Conservation (phyloP, 805 yeast genomes). For the Candida chauliodis region DNA sequence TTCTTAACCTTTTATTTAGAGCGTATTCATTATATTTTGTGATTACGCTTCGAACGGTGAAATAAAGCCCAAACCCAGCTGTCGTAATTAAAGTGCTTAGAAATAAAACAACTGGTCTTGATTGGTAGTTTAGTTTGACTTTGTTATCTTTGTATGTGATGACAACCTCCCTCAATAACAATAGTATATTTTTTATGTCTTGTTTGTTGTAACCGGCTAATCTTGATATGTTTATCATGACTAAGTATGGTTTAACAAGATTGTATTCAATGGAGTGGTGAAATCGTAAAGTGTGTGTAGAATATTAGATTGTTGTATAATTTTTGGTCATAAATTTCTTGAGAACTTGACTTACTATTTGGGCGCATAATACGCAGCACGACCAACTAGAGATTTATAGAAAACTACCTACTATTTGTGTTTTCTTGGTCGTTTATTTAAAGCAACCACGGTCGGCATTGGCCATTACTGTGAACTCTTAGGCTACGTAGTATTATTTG, state of each 20-base stretch:
- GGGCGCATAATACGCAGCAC: too few relatives aligned
- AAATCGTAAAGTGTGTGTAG: background rate
- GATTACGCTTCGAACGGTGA: conserved; percentile 26
- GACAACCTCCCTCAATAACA: conserved; percentile 34
- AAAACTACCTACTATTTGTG: too few relatives aligned
- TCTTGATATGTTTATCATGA: conserved; percentile 34
- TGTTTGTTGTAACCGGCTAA: conserved; percentile 28
- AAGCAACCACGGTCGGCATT: too few relatives aligned
- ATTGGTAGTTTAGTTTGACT: conserved; percentile 37
- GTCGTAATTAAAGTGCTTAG: conserved; percentile 38
- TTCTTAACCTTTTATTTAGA: conserved; percentile 19
- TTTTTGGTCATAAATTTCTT: background rate
- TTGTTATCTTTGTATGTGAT: conserved; percentile 32
- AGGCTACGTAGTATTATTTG: too few relatives aligned
- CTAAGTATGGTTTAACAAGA: background rate
- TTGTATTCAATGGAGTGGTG: background rate
- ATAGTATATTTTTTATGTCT: conserved; percentile 31
- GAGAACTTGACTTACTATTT: too few relatives aligned
- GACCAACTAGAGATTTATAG: too few relatives aligned
- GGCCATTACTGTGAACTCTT: too few relatives aligned
- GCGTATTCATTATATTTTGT: conserved; percentile 28
- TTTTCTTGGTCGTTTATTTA: too few relatives aligned
- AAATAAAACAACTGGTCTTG: conserved; percentile 41
- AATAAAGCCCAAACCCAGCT: conserved; percentile 36
- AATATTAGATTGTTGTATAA: background rate